Base-by-base conservation (phyloP, 2,329 filamentous ascomycete species). In the Pleoardoris graminearum region DNA sequence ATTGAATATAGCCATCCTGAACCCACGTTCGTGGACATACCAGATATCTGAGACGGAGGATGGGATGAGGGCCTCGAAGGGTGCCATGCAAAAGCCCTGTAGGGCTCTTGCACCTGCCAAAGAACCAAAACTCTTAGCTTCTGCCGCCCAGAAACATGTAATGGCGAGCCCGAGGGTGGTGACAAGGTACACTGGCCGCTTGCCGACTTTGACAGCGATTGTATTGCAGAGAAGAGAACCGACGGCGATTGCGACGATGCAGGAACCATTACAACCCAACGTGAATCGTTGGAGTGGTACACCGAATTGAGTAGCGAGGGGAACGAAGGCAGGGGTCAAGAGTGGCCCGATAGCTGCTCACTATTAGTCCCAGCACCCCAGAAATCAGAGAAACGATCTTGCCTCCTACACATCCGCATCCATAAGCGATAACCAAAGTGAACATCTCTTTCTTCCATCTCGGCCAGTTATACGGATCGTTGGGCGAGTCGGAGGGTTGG, bases 401-500 rank as follows among this genome's bases (percentile, higher is more conserved):
- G 62, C 62, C 62, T 52, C 63, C 61, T 33, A 66, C 63, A 45
- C 57, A 60, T 2, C 60, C 63, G 22, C 63, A 64, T 17, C 60
- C 63, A 36, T 60, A 66, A 10, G 52, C 61, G 32, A 64, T 62
- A 4, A 62, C 60, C 6, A 62, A 32, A 0, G 63, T 64, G 37
- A 66, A 66, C 60, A 61, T 60, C 47, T 64, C 61, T 36, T 66
- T 66, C 50, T 64, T 60, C 61, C 61, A 62, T 59, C 58, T 48
- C 25, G 60, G 57, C 81, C 80, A 83, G 61, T 83, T 83, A 47
- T 82, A 70, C 0, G 80, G 80, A 54, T 83, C 80, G 30, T 77
- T 72, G 1, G 76, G 72, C 38, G 80, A 77, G 35, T 60, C 75
- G 44, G 75, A 78, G 0, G 80, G 80, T 62, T 82, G 80, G 1